Conservation (phyloP, 2,329 filamentous ascomycete species). For the Trichophyton rubrum region DNA sequence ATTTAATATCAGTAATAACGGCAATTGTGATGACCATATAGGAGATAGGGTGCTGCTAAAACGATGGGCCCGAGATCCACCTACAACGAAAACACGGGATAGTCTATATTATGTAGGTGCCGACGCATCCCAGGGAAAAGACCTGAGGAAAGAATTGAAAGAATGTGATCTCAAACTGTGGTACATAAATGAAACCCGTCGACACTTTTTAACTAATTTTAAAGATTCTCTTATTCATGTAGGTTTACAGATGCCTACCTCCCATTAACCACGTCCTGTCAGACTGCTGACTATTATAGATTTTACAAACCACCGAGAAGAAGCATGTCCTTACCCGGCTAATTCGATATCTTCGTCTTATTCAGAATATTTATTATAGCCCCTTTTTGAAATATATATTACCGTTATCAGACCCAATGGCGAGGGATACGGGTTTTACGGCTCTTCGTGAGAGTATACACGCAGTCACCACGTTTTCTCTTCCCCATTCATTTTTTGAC, state of each 20-base stretch:
- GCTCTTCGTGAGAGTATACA: constrained; percentile 35
- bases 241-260: constrained; percentile 6
- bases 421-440: constrained; percentile 21
- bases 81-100: constrained; percentile 21
- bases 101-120: constrained; percentile 25
- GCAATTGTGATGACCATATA: constrained; percentile 5
- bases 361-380: constrained; percentile 27
- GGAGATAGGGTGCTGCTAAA: constrained; percentile 21
- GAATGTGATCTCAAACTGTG: constrained; percentile 27
- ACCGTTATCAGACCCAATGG: constrained; percentile 18
- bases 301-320: background rate
- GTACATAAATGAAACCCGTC: constrained; percentile 33
- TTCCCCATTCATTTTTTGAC: constrained; percentile 32
- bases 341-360: constrained; percentile 25
- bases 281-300: background rate
- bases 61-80: constrained; percentile 22
- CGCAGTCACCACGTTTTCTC: constrained; percentile 36
- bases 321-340: constrained; percentile 13
- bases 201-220: constrained; percentile 32
- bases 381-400: constrained; percentile 26
- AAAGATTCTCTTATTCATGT: constrained; percentile 25
- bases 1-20: constrained; percentile 16
- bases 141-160: constrained; percentile 11
- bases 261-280: no score
- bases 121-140: constrained; percentile 13